These are phyloP conservation scores for Wickerhamomyces chambardii DNA, from an alignment of 805 yeast species.

Conservation along the genomic window DNA sequence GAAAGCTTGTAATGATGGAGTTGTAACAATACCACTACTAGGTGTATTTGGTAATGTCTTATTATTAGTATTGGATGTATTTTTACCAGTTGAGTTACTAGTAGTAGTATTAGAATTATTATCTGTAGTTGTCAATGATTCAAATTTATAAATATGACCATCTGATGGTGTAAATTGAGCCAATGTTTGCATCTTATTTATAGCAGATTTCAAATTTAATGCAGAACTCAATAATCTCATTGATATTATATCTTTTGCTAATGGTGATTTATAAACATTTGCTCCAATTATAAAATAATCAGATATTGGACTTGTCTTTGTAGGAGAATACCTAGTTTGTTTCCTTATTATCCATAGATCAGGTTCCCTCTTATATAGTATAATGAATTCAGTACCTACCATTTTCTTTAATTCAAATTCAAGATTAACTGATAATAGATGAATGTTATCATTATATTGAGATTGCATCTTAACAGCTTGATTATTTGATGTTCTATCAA, in stretches of 20 bases:
- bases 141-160: conserved; percentile 40
- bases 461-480: conserved; percentile 94
- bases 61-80: not conserved
- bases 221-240: conserved; percentile 44
- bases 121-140: conserved; percentile 6
- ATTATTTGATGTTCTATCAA: conserved; percentile 88
- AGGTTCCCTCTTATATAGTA: conserved; percentile 73
- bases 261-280: conserved; percentile 86
- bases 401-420: conserved; percentile 61
- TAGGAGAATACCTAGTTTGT: conserved; percentile 54
- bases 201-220: conserved; percentile 32
- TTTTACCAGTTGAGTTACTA: not conserved
- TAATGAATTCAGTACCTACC: conserved; percentile 80
- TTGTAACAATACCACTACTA: conserved; percentile 10
- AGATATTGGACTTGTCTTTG: conserved; percentile 44
- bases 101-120: not conserved
- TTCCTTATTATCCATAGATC: conserved; percentile 89
- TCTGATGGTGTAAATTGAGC: conserved; percentile 51
- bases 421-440: conserved; percentile 23
- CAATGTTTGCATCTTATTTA: conserved; percentile 34
- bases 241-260: conserved; percentile 60
- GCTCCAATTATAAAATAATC: conserved; percentile 90
- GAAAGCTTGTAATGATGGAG: not conserved
- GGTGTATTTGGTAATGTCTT: conserved; percentile 10
- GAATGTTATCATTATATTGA: conserved; percentile 57